Conservation (phyloP, 352 stramenopile species). For the Globisporangium apiculatum region DNA sequence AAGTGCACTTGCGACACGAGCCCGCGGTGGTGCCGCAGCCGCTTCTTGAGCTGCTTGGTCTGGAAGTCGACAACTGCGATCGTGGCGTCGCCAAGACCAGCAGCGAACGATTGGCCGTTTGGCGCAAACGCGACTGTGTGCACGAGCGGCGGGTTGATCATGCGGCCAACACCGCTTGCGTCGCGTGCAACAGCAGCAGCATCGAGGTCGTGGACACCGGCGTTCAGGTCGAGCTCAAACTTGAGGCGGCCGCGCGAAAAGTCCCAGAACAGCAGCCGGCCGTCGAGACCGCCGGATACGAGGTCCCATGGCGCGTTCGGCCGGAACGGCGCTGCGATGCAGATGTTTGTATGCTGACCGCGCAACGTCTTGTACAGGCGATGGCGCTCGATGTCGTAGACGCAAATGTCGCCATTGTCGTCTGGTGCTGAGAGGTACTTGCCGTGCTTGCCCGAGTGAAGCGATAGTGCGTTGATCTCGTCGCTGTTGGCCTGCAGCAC, state of each 20-base stretch:
- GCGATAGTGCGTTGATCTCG: constrained; percentile 57
- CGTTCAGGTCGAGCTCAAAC: constrained; percentile 63
- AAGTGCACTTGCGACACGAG: constrained; percentile 65
- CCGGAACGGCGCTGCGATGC: constrained; percentile 56
- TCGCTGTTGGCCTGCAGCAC: constrained; percentile 57
- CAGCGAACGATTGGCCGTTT: constrained; percentile 56
- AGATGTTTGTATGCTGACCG: constrained; percentile 65
- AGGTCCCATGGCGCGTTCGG: constrained; percentile 69
- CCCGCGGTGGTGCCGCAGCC: constrained; percentile 43
- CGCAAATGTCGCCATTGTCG: constrained; percentile 58
- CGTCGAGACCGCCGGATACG: constrained; percentile 65
- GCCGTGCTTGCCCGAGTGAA: constrained; percentile 37
- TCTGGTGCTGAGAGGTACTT: constrained; percentile 60
- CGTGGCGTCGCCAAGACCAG: constrained; percentile 55
- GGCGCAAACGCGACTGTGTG: constrained; percentile 54
- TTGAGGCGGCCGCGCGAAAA: constrained; percentile 62
- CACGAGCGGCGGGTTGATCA: constrained; percentile 74
- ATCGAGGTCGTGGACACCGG: constrained; percentile 29
- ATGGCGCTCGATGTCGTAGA: constrained; percentile 56
- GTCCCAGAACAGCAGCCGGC: constrained; percentile 69
- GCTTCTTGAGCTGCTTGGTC: constrained; percentile 38
- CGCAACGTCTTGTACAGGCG: constrained; percentile 56
- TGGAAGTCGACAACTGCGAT: constrained; percentile 61
- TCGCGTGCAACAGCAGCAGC: background rate
- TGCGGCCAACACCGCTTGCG: constrained; percentile 25